A percentile compares a stretch with the other conserved stretches of the same genome.
These are phyloP conservation scores for Pleoardoris graminearum DNA, from an alignment of 2,329 filamentous ascomycete genomes.

Conservation along the genomic window DNA sequence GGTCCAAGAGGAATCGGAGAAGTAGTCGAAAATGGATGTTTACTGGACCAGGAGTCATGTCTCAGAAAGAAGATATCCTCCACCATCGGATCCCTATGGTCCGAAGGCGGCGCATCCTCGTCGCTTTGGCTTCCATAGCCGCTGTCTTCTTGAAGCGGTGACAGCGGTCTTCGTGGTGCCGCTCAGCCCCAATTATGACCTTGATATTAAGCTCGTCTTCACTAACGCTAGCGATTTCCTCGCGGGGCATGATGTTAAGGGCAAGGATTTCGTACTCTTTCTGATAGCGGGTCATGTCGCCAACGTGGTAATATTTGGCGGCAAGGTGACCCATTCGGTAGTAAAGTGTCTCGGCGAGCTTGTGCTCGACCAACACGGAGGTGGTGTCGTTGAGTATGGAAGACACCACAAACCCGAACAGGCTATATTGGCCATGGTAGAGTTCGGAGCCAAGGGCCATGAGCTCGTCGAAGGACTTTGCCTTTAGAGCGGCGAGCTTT, in stretches of 20 bases:
- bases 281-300: conserved; percentile 2
- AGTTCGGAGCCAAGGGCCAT: not conserved
- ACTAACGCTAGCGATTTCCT: not conserved
- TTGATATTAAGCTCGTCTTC: not conserved
- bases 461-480: not conserved
- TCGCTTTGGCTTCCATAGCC: too few relatives aligned
- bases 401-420: not conserved
- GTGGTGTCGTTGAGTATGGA: not conserved
- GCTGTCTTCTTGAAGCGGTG: too few relatives aligned
- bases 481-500: not conserved
- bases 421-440: not conserved
- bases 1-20: too few relatives aligned
- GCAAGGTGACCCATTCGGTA: not conserved
- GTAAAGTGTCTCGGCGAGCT: conserved; percentile 8
- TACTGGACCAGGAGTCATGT: too few relatives aligned
- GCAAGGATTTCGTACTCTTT: conserved; percentile 1
- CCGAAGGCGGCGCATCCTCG: too few relatives aligned
- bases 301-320: not conserved
- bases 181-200: not conserved
- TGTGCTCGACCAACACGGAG: not conserved
- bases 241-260: not conserved
- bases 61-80: too few relatives aligned
- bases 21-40: too few relatives aligned
- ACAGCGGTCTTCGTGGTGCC: not conserved
- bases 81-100: too few relatives aligned